Base-by-base conservation (phyloP, 169 alveolate genomes). In the Cryptosporidium muris region DNA sequence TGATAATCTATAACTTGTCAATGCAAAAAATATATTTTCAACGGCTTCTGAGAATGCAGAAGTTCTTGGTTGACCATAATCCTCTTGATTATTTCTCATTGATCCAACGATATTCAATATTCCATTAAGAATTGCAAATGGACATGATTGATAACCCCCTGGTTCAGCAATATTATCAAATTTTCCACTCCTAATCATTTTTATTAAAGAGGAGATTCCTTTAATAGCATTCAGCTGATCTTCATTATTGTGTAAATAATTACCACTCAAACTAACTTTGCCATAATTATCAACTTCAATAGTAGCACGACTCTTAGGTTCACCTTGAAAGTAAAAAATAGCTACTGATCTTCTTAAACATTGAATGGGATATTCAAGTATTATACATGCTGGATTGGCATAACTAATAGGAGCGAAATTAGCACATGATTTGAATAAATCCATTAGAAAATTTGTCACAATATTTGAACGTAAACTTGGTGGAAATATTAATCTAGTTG, bases 241-340 rank as follows among this genome's bases (percentile, higher is more conserved):
- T 58, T 89, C 91, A 63, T 74, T 81, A 4, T 89, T 88, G 3
- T 52, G 65, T 4, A 89, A 68, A 66, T 90, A 90, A 49, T 82
- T 81, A 25, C 89, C 93, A 81, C 82, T 81, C 34, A 90, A 43
- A 37, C 80, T 89, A 37, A 90, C 81, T 65, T 56, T 74, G 36
- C 93, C 92, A 40, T 64, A 49, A 37, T 81, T 66, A 7, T 68
- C 53, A 36, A 90, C 88, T 9, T 80, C 63, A 37, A 90, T 56
- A 63, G 80, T 60, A n/a, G 91, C 93, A 11, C 93, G 60, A 1
- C 91, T 81, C 38, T 90, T 90, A 37, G 93, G 93, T 60, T 90
- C 93, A 37, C 93, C 62, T 5, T 91, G 89, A 63, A 90, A 89
- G 68, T 90, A 89, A 64, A 90, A 82, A 7, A 82, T 58, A 1